Evolutionary conservation across 495 filamentous ascomycete species (phyloP).

Genomic region (Tuber magnatum): DNA sequence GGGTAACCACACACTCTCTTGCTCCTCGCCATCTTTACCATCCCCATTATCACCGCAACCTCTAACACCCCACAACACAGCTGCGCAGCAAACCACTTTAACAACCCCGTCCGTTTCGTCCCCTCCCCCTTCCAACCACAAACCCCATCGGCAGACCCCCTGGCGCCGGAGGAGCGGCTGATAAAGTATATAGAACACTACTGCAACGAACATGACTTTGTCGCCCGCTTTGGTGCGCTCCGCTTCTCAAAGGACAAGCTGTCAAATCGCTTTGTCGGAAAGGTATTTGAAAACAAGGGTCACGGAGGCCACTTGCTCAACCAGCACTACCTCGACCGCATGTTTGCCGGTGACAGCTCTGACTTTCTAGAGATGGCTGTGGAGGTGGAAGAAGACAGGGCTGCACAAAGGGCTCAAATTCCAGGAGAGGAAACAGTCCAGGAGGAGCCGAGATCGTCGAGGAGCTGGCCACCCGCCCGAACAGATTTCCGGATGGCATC

Average conservation of each 20-base stretch:
- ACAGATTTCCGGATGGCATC: background rate
- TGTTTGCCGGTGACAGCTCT: slow-evolving; percentile 58
- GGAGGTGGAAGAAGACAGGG: slow-evolving; percentile 18
- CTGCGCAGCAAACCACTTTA: slow-evolving; percentile 79
- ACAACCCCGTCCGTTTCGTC: slow-evolving; percentile 59
- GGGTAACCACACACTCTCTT: slow-evolving; percentile 43
- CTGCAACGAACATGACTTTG: slow-evolving; percentile 67
- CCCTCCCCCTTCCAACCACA: slow-evolving; percentile 21
- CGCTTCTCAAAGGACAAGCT: slow-evolving; percentile 51
- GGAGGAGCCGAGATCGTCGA: background rate
- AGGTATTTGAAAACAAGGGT: slow-evolving; percentile 60
- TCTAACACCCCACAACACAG: slow-evolving; percentile 14
- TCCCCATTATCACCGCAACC: background rate
- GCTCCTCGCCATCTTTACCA: background rate
- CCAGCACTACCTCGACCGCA: slow-evolving; percentile 73
- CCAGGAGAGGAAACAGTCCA: background rate
- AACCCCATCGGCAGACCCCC: slow-evolving; percentile 10
- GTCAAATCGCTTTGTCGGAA: slow-evolving; percentile 63
- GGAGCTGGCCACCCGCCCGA: background rate
- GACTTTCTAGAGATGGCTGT: slow-evolving; percentile 56
- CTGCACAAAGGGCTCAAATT: background rate
- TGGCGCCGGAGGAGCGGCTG: slow-evolving; percentile 42
- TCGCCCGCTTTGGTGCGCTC: slow-evolving; percentile 67
- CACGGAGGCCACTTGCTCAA: slow-evolving; percentile 64
- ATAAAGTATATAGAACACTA: slow-evolving; percentile 81